A percentile compares a stretch with the other conserved stretches of the same genome.
phyloP scores from a whole-genome alignment of 2,329 filamentous ascomycete species.

The Didymella lethalis region DNA sequence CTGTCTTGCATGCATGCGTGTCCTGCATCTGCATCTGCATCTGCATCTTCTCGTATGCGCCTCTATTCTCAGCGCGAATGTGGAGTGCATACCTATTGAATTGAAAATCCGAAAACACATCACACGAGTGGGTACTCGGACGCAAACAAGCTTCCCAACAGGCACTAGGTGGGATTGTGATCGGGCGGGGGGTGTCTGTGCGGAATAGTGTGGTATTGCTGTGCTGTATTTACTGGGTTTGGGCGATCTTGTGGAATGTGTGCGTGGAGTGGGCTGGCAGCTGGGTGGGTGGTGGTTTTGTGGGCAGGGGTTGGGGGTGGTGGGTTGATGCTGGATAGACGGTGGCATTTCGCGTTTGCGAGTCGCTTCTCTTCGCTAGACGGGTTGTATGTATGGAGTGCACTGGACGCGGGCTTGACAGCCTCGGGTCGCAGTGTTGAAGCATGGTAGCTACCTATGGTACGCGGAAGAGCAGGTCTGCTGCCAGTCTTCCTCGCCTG shows the following conservation, averaged over 20 bases:
- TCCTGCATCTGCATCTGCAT: not conserved
- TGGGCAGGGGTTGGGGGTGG: too few species aligned
- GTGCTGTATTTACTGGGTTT: not conserved
- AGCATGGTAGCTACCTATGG: not conserved
- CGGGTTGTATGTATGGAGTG: not conserved
- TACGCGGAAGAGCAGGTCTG: not conserved
- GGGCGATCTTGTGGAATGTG: too few species aligned
- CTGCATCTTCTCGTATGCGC: not conserved
- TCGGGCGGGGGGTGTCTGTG: not conserved
- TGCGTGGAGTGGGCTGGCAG: too few species aligned
- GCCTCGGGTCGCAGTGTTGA: conserved; percentile 3
- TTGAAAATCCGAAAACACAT: not conserved
- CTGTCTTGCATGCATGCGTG: conserved; percentile 1
- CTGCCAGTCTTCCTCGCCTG: not conserved
- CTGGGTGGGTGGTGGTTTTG: too few species aligned
- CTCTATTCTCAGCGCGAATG: not conserved
- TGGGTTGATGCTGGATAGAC: not conserved
- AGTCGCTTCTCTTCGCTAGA: too few species aligned
- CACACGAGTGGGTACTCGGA: not conserved
- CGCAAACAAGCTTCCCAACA: not conserved
- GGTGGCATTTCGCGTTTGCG: not conserved
- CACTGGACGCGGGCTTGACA: not conserved
- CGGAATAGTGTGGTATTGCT: not conserved
- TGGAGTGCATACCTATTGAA: not conserved
- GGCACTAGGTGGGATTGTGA: not conserved